phyloP scores from a whole-genome alignment of 1,284 basidiomycete genomes.

The Anthracocystis panici-leucophaei region DNA sequence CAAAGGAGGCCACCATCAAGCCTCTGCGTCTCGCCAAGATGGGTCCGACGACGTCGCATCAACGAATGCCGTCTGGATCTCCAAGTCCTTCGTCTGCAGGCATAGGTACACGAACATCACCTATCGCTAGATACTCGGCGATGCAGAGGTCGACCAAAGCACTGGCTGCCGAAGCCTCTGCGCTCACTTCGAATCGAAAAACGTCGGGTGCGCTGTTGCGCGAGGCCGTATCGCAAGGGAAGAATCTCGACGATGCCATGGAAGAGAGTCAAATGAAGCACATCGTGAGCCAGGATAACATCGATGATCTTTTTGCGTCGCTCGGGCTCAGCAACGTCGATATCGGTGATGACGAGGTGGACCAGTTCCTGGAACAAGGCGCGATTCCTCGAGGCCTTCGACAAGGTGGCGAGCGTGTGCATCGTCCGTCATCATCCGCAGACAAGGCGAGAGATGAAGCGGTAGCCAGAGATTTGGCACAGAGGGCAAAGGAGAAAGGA shows the following conservation, averaged over 20 bases:
- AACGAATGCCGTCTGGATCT: conserved; percentile 20
- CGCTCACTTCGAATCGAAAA: conserved; percentile 51
- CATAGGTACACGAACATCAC: conserved; percentile 24
- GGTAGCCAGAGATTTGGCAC: conserved; percentile 50
- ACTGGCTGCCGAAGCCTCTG: conserved; percentile 58
- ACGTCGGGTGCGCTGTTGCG: conserved; percentile 46
- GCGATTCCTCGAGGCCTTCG: conserved; percentile 53
- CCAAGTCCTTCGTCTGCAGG: conserved; percentile 20
- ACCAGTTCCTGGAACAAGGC: conserved; percentile 61
- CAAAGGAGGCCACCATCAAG: conserved; percentile 54
- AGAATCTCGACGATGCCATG: conserved; percentile 53
- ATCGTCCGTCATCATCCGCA: conserved; percentile 36
- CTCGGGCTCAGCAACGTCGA: conserved; percentile 61
- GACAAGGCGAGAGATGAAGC: conserved; percentile 56
- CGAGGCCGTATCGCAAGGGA: conserved; percentile 51
- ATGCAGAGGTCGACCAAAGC: conserved; percentile 49
- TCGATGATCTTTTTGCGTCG: conserved; percentile 63
- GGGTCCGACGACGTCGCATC: conserved; percentile 39
- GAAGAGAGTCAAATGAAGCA: conserved; percentile 42
- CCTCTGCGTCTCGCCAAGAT: conserved; percentile 61
- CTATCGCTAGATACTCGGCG: conserved; percentile 47
- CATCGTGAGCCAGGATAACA: conserved; percentile 51
- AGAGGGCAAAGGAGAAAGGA: conserved; percentile 46
- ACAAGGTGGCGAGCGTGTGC: conserved; percentile 46
- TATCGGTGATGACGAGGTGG: conserved; percentile 62